Evolutionary conservation across 23 red algal genomes (phyloP).

Genomic region (Gracilaria domingensis): DNA sequence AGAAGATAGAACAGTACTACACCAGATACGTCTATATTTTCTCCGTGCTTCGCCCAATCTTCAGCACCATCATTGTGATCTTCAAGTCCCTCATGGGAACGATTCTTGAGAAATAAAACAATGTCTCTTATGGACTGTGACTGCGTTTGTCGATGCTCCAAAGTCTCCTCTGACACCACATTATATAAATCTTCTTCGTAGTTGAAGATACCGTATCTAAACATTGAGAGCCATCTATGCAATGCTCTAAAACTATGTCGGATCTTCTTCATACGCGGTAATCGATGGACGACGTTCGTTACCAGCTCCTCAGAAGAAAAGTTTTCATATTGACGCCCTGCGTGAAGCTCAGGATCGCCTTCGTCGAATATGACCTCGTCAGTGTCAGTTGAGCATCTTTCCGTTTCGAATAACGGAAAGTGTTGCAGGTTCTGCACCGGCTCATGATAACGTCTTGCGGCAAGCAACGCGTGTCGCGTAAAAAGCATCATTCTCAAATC

Average conservation of each 20-base stretch:
- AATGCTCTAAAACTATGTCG: neutral
- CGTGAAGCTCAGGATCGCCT: neutral
- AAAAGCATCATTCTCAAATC: too few species aligned
- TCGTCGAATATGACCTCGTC: neutral
- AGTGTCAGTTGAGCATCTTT: neutral
- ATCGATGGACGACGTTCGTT: neutral
- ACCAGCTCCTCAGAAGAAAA: neutral
- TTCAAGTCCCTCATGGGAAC: neutral
- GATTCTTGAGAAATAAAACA: neutral
- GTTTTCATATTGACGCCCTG: neutral
- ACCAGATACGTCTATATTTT: neutral
- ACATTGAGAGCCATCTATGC: neutral
- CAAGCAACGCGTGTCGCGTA: neutral
- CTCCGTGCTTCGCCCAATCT: neutral
- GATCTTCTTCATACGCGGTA: neutral
- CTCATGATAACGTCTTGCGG: too few species aligned
- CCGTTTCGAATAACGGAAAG: neutral
- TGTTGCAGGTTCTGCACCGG: neutral
- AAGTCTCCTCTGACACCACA: neutral
- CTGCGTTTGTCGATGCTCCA: neutral
- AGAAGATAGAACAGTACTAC: constrained; percentile 18
- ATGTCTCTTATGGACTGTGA: neutral
- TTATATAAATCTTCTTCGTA: neutral
- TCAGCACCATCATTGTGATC: neutral
- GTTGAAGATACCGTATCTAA: neutral